A percentile compares a stretch with the other conserved stretches of the same genome.
phyloP scores from a whole-genome alignment of 768 basidiomycete genomes.

The Mrakia gelida region DNA sequence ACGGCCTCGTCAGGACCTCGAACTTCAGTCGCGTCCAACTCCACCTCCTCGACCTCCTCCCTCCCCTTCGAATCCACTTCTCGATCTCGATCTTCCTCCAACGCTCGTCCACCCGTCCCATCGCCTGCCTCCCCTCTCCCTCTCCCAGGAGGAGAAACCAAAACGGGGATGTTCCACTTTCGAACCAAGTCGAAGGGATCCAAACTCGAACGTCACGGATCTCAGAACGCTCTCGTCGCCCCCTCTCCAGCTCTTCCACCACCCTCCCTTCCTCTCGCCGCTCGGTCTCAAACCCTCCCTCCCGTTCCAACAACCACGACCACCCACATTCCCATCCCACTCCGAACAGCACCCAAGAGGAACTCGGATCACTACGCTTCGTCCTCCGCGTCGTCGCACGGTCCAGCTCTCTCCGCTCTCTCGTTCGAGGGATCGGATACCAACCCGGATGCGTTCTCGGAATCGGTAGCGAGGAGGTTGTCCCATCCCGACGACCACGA shows the following conservation, averaged over 20 bases:
- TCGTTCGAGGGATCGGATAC: constrained; percentile 29
- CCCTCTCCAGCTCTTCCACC: neutral
- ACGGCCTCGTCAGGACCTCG: neutral
- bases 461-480: constrained; percentile 21
- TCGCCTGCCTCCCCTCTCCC: neutral
- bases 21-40: neutral
- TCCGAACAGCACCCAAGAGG: neutral
- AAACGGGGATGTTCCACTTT: neutral
- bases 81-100: neutral
- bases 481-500: constrained; percentile 7
- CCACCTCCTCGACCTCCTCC: neutral
- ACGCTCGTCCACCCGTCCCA: neutral
- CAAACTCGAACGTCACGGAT: neutral
- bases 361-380: constrained; percentile 1
- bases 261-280: neutral
- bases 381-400: constrained; percentile 18
- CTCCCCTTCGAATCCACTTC: constrained; percentile 4
- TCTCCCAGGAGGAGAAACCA: neutral
- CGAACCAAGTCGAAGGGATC: neutral
- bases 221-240: neutral
- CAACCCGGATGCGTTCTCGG: constrained; percentile 11
- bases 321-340: neutral
- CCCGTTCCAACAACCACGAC: neutral
- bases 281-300: neutral
- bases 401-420: constrained; percentile 25